Conservation (phyloP, 148 eudicot species). For the Arctostaphylos glauca region DNA sequence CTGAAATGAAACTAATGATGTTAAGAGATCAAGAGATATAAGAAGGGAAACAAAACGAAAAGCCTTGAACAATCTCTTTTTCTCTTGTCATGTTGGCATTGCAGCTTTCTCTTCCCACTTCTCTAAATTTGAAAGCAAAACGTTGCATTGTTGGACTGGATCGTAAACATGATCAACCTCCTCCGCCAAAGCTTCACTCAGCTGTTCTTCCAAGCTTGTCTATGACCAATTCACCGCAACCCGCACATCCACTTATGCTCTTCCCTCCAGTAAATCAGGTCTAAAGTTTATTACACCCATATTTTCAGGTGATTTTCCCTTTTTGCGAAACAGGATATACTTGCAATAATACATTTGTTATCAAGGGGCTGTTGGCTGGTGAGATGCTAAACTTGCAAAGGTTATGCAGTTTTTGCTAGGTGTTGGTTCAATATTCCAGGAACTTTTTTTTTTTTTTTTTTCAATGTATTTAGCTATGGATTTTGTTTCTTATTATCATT, state of each 20-base stretch:
- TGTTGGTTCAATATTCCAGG: not conserved
- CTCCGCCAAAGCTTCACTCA: slow-evolving; percentile 17
- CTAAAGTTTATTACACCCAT: not conserved
- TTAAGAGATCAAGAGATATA: slow-evolving; percentile 7
- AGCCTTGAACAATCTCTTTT: not conserved
- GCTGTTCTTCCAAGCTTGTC: slow-evolving; percentile 23
- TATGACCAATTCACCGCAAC: slow-evolving; percentile 28
- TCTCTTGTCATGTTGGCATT: slow-evolving; percentile 33
- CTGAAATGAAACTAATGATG: slow-evolving; percentile 6
- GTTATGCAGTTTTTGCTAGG: not conserved
- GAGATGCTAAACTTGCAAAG: not conserved
- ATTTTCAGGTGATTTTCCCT: not conserved
- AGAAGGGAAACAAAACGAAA: not conserved
- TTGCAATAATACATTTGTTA: not conserved
- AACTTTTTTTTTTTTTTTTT: not conserved
- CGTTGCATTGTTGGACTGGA: slow-evolving; percentile 11
- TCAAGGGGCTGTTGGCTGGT: not conserved
- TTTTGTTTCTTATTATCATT: not conserved
- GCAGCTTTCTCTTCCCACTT: slow-evolving; percentile 25
- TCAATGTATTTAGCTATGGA: not conserved
- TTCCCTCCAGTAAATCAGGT: slow-evolving; percentile 62
- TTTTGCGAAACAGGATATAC: not conserved
- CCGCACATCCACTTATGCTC: slow-evolving; percentile 24
- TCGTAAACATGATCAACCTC: slow-evolving; percentile 11
- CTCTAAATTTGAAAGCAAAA: slow-evolving; percentile 21